Evolutionary conservation across 2,329 filamentous ascomycete species (phyloP), one percentile per base, ranked within the genome.

Genomic region (Juglanconis juglandina): DNA sequence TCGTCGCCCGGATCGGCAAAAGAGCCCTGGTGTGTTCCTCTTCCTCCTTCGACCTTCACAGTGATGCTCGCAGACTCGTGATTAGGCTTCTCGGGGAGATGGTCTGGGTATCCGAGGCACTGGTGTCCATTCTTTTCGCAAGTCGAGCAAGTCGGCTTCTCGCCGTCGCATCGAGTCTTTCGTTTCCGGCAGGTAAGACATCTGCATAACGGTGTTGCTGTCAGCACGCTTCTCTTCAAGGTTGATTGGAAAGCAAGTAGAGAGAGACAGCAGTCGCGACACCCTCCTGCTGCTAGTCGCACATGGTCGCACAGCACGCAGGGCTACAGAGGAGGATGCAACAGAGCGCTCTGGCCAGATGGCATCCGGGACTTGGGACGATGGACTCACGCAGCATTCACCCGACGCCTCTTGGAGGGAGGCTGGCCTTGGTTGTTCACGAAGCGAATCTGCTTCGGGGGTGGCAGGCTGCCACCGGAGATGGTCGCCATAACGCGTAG

Each of bases 351-450:
- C 58, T 64, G 48, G 57, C 62, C 61, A 59, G 64, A 59, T 42
- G 39, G 24, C 42, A 54, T 30, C 35, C 13, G 24, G 17, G 39
- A 17, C 24, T 34, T 10, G 41, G 30, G 37, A 42, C 17, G 41
- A 35, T 58, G 60, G 49, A 82, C 87, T 74, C 81, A 90, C 85
- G 90, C 90, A 69, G 90, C 88, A 75, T 88, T 91, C 69, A 94
- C 90, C 68, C 90, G 82, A 70, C 90, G 83, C 68, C 90, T 81
- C 75, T 93, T 94, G 33, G 88, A 88, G 63, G 90, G 89, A 53
- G 90, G 90, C 66, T 91, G 88, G 64, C 90, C 90, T 75, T 92
- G 89, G 69, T 88, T 92, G 65, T 91, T 90, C 67, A 94, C 90
- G 72, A 93, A 94, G 67, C 90, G 88, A 66, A 91, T 90, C 71